A percentile compares a stretch with the other conserved stretches of the same genome.
These are phyloP conservation scores for Craterostigma plantagineum DNA, from an alignment of 257 asterid species.

Conservation along the genomic window DNA sequence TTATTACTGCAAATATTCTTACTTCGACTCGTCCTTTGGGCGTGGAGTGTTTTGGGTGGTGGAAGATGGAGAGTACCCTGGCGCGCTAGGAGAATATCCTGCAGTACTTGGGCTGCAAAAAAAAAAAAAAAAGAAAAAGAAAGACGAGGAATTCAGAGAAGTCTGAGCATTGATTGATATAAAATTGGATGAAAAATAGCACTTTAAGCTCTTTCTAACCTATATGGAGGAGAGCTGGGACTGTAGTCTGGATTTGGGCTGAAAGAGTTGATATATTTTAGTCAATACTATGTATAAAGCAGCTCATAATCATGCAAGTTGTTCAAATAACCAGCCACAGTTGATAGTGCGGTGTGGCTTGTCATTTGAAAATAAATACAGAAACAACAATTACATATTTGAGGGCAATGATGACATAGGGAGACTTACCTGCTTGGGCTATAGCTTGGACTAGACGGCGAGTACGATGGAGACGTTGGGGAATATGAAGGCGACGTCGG, in stretches of 20 bases:
- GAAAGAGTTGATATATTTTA: constrained; percentile 10
- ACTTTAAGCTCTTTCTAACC: constrained; percentile 23
- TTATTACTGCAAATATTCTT: too few relatives aligned
- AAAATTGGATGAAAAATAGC: background rate
- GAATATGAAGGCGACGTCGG: constrained; percentile 94
- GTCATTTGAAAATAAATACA: background rate
- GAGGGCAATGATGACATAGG: background rate
- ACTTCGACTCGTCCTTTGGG: constrained; percentile 15
- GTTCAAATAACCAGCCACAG: too few relatives aligned
- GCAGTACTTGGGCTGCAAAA: constrained; percentile 70
- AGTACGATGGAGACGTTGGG: constrained; percentile 84
- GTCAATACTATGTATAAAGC: background rate
- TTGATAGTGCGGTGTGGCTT: background rate
- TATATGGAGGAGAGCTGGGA: constrained; percentile 83
- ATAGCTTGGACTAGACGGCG: constrained; percentile 88
- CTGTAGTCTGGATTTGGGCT: constrained; percentile 78
- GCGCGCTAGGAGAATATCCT: constrained; percentile 84
- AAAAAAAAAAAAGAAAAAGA: background rate
- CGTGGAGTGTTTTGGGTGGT: constrained; percentile 73
- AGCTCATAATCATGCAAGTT: background rate
- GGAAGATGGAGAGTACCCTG: constrained; percentile 90
- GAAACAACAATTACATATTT: background rate
- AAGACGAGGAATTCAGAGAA: background rate
- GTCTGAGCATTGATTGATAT: background rate
- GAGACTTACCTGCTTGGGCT: constrained; percentile 85